Evolutionary conservation across 2,329 filamentous ascomycete species (phyloP).

Genomic region (Beauveria pseudobassiana): DNA sequence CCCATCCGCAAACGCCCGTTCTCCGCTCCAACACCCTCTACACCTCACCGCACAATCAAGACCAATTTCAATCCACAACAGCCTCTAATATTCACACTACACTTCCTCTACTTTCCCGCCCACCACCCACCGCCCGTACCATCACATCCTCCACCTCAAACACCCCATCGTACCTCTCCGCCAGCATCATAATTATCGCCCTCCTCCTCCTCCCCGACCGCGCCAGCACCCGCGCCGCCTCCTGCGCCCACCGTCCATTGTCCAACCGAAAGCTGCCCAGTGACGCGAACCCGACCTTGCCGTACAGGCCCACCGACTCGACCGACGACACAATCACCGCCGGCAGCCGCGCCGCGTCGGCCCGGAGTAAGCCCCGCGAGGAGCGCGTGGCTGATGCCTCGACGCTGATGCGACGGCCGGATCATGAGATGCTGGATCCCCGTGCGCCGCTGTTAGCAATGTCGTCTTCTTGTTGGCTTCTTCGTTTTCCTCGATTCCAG

Average conservation of each 20-base stretch:
- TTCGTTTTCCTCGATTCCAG: background rate
- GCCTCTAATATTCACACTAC: too few relatives aligned
- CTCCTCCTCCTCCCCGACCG: too few relatives aligned
- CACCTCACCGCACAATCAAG: too few relatives aligned
- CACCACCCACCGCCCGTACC: constrained; percentile 5
- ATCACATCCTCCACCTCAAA: constrained; percentile 16
- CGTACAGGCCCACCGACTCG: constrained; percentile 16
- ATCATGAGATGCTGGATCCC: constrained; percentile 19
- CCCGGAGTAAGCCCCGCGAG: constrained; percentile 10
- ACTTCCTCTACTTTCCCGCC: too few relatives aligned
- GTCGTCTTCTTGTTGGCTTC: background rate
- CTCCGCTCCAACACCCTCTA: too few relatives aligned
- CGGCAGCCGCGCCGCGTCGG: constrained; percentile 12
- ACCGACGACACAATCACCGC: constrained; percentile 17
- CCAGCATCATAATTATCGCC: constrained; percentile 5
- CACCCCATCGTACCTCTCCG: constrained; percentile 13
- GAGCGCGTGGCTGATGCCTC: constrained; percentile 14
- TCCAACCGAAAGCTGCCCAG: constrained; percentile 16
- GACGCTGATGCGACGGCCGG: constrained; percentile 16
- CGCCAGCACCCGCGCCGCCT: constrained; percentile 12
- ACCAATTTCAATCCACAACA: too few relatives aligned
- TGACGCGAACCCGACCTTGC: constrained; percentile 14
- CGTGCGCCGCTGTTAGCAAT: constrained; percentile 4
- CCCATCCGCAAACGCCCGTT: too few relatives aligned
- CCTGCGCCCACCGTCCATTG: constrained; percentile 14